Percentiles rank a stretch among this genome's conserved stretches.
Conservation (phyloP, 1,139 yeast genomes). For the Hansenula anomala region DNA sequence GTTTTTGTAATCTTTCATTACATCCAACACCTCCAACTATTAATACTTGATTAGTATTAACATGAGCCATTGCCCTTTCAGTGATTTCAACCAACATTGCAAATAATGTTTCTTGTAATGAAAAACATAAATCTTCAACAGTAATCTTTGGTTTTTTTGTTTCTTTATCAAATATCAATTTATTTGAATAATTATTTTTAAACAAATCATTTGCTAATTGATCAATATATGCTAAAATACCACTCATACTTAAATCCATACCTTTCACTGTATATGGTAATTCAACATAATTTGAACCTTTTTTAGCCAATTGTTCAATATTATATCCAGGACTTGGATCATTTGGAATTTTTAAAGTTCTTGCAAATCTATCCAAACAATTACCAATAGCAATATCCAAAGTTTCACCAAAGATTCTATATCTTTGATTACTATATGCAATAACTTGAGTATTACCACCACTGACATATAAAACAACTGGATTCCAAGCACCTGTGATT, state of each 20-base stretch:
- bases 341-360: constrained; percentile 82
- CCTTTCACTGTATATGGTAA: constrained; percentile 97
- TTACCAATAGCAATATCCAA: constrained; percentile 96
- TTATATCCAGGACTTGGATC: constrained; percentile 98
- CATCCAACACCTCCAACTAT: constrained; percentile 99
- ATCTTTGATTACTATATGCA: constrained; percentile 89
- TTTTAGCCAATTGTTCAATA: constrained; percentile 89
- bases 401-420: constrained; percentile 95
- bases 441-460: constrained; percentile 99
- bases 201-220: constrained; percentile 69
- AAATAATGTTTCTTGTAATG: constrained; percentile 85
- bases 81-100: constrained; percentile 98
- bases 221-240: constrained; percentile 83
- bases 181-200: constrained; percentile 44
- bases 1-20: constrained; percentile 82
- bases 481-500: constrained; percentile 91
- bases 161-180: constrained; percentile 40
- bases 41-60: constrained; percentile 79
- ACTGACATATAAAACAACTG: constrained; percentile 92
- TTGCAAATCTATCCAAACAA: constrained; percentile 92
- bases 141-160: constrained; percentile 55
- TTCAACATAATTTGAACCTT: constrained; percentile 54
- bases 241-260: constrained; percentile 97
- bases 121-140: constrained; percentile 85
- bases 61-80: constrained; percentile 98